Base-by-base conservation (phyloP, 306 rosid genomes). In the Malus sieversii region DNA sequence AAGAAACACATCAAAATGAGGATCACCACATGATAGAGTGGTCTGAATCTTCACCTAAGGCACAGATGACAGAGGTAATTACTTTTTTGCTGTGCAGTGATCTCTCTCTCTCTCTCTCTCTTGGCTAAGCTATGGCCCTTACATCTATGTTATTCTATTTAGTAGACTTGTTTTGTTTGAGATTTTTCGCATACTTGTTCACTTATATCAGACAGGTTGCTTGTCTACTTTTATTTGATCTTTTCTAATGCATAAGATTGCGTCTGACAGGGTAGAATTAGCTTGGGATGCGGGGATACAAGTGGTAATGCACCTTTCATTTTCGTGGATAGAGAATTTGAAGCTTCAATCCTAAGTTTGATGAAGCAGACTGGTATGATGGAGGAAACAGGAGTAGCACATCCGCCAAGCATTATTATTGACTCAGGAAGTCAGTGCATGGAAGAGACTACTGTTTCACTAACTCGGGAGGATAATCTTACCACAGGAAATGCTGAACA, bases 21-120 rank as follows among this genome's bases (percentile, higher is more conserved):
- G 85, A 83, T 73, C 73, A 59, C 74, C 46, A 55, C 74, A 15
- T 78, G 73, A 65, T 75, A 61, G 87, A 82, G 63, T 74, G 75
- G 35, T 78, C 83, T 72, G 61, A 77, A 71, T 80, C 67, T 75
- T 82, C 86, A 74, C 76, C 40, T 75, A 75, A 78, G 61, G 71
- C 70, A 81, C 86, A 77, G 53, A 69, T 48, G 65, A 74, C 85
- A 77, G 82, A 86, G 99, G 97, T 95, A 88, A 67, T 25, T 20
- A 38, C 25, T 70, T 58, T 83, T 80, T 77, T 74, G 62, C 58
- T 75, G 30, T 33, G 73, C 64, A 29, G 40, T 60, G 14, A 10
- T 63, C 22, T 15, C 12, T 30, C 42, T 63, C 22, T 15, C 12
- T 30, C 42, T 63, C 22, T 29, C 8, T 20, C 62, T 10, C 63